phyloP scores from a whole-genome alignment of 164 flowering plant genomes.

The Stephania japonica region DNA sequence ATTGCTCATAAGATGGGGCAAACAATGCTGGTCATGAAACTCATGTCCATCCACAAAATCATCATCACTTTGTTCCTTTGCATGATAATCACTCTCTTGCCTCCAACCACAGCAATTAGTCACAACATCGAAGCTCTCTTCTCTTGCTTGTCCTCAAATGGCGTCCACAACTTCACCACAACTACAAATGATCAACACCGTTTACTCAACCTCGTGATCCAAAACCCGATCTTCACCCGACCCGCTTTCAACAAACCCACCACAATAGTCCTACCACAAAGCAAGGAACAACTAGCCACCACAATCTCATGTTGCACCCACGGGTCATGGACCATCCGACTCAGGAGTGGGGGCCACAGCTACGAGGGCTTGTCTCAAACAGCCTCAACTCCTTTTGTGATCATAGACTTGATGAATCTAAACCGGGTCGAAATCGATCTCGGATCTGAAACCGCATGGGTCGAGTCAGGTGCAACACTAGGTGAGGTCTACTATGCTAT shows the following conservation, averaged over 20 bases:
- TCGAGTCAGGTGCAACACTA: too few species aligned
- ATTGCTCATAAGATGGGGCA: too few species aligned
- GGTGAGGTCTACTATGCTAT: too few species aligned
- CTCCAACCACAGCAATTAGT: too few species aligned
- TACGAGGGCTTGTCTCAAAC: conserved; percentile 13
- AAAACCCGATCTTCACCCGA: conserved; percentile 5
- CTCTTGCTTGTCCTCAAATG: neutral
- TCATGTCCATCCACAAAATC: too few species aligned
- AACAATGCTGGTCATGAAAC: too few species aligned
- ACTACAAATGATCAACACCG: neutral
- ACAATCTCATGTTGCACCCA: conserved; percentile 3
- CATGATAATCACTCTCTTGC: too few species aligned
- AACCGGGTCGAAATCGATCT: conserved; percentile 8
- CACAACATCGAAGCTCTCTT: neutral
- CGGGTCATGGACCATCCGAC: neutral
- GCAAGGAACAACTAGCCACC: neutral
- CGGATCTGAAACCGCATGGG: neutral
- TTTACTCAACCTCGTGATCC: conserved; percentile 7
- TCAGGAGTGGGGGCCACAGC: conserved; percentile 14
- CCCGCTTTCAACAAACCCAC: conserved; percentile 1
- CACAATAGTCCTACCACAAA: conserved; percentile 2
- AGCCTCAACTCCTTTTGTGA: conserved; percentile 7
- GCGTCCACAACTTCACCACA: too few species aligned
- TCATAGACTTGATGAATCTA: conserved; percentile 14
- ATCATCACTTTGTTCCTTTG: too few species aligned